Percentiles rank a stretch among this genome's conserved stretches.
Conservation (phyloP, 768 basidiomycete genomes). For the Arthromyces matolae region DNA sequence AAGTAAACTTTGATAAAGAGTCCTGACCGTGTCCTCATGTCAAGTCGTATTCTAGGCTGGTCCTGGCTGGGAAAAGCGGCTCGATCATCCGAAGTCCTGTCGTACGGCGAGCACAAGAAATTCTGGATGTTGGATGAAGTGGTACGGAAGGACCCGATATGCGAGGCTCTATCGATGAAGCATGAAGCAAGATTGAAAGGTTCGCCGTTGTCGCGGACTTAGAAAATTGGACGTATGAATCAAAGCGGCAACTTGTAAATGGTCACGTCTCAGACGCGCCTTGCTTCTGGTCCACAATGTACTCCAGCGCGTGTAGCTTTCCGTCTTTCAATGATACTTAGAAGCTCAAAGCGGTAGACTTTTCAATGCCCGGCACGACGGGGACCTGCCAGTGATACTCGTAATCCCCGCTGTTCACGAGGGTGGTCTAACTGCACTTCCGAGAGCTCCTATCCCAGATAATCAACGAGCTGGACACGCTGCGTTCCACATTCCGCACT, state of each 20-base stretch:
- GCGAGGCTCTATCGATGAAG: slow-evolving; percentile 5
- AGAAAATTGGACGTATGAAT: slow-evolving; percentile 4
- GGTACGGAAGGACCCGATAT: slow-evolving; percentile 3
- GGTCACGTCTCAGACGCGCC: slow-evolving; percentile 14
- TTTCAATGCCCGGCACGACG: slow-evolving; percentile 7
- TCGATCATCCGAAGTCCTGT: neutral
- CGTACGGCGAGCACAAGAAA: slow-evolving; percentile 2
- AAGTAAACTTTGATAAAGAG: neutral
- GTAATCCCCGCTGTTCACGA: slow-evolving; percentile 16
- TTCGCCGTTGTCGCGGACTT: slow-evolving; percentile 4
- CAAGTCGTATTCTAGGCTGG: neutral
- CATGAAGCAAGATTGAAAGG: slow-evolving; percentile 1
- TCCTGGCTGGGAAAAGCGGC: neutral
- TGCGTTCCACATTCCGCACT: slow-evolving; percentile 9
- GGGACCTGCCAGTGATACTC: slow-evolving; percentile 9
- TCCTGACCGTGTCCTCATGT: too few relatives aligned
- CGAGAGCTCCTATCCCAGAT: slow-evolving; percentile 14
- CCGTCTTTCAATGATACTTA: slow-evolving; percentile 5
- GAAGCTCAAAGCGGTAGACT: slow-evolving; percentile 10
- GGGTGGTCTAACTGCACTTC: slow-evolving; percentile 9
- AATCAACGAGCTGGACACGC: slow-evolving; percentile 6
- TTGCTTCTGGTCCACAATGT: slow-evolving; percentile 10
- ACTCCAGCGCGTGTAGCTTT: neutral
- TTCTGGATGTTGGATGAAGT: slow-evolving; percentile 3
- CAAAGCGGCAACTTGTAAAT: neutral